Conservation (phyloP, 176 grass and related monocot species). For the Oryza meyeriana region DNA sequence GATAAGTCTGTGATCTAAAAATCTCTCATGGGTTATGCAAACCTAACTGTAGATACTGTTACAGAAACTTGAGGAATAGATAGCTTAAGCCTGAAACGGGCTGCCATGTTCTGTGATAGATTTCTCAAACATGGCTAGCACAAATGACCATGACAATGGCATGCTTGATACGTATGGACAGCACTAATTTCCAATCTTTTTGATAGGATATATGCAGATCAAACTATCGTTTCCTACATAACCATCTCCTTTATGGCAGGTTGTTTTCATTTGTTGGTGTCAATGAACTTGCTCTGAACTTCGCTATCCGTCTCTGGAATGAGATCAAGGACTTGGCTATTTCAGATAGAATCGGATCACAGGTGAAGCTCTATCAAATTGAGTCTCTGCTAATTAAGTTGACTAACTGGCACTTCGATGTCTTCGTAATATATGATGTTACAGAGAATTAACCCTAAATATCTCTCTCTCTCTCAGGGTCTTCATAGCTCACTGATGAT, state of each 20-base stretch:
- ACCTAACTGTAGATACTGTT: slow-evolving; percentile 21
- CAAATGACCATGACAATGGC: background rate
- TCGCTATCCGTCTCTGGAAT: slow-evolving; percentile 65
- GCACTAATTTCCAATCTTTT: slow-evolving; percentile 18
- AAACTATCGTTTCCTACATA: slow-evolving; percentile 18
- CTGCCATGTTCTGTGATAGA: background rate
- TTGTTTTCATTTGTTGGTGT: slow-evolving; percentile 44
- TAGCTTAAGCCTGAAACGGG: slow-evolving; percentile 1
- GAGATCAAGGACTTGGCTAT: slow-evolving; percentile 44
- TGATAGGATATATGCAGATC: slow-evolving; percentile 4
- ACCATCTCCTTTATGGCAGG: slow-evolving; percentile 45
- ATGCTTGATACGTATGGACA: background rate
- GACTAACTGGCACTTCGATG: background rate
- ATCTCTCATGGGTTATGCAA: slow-evolving; percentile 18
- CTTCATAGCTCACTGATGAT: slow-evolving; percentile 61
- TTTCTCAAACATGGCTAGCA: slow-evolving; percentile 7
- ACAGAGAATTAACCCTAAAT: background rate
- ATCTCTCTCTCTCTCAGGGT: slow-evolving; percentile 53
- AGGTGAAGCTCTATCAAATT: slow-evolving; percentile 35
- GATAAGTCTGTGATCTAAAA: slow-evolving; percentile 16
- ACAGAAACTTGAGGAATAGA: slow-evolving; percentile 22
- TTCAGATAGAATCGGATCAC: slow-evolving; percentile 46
- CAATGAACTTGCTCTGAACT: slow-evolving; percentile 60
- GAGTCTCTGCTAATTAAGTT: slow-evolving; percentile 20
- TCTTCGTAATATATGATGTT: background rate